Evolutionary conservation across 1,139 yeast genomes (phyloP).

Genomic region (Hansenula sp.): DNA sequence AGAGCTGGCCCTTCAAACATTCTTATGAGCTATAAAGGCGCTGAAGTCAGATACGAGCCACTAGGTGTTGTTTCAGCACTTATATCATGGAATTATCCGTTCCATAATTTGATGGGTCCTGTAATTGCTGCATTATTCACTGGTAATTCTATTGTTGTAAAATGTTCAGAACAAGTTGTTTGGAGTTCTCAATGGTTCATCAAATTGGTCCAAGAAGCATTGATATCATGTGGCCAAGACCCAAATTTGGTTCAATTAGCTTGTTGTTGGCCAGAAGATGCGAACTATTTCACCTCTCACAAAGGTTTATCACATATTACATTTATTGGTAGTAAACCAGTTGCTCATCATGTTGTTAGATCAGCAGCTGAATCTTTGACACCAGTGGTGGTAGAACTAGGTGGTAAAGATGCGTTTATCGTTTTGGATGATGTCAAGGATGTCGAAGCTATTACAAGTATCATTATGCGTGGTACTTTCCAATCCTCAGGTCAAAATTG

Average conservation of each 20-base stretch:
- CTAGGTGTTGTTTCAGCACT: constrained; percentile 85
- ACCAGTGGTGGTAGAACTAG: constrained; percentile 92
- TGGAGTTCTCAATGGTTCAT: constrained; percentile 90
- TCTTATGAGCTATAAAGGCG: constrained; percentile 80
- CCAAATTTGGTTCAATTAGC: constrained; percentile 83
- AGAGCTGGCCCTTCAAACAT: constrained; percentile 87
- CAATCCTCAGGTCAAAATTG: constrained; percentile 98
- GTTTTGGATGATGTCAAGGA: constrained; percentile 72
- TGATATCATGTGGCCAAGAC: constrained; percentile 68
- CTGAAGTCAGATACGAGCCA: constrained; percentile 92
- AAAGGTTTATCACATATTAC: constrained; percentile 83
- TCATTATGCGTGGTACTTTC: constrained; percentile 89
- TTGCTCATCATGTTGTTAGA: constrained; percentile 80
- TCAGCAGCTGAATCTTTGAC: constrained; percentile 82
- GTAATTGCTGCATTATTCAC: constrained; percentile 82
- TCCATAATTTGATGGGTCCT: constrained; percentile 91
- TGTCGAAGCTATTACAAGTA: constrained; percentile 63
- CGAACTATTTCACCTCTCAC: constrained; percentile 81
- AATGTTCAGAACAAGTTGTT: constrained; percentile 92
- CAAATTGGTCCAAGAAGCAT: constrained; percentile 63
- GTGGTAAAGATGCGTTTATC: constrained; percentile 91
- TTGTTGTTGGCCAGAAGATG: constrained; percentile 77
- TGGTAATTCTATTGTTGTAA: constrained; percentile 87
- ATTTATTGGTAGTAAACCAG: constrained; percentile 92
- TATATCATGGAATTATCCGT: constrained; percentile 96